Evolutionary conservation across 768 basidiomycete species (phyloP), one percentile per base, ranked within the genome.

Genomic region (Phanerodontia chrysosporium): DNA sequence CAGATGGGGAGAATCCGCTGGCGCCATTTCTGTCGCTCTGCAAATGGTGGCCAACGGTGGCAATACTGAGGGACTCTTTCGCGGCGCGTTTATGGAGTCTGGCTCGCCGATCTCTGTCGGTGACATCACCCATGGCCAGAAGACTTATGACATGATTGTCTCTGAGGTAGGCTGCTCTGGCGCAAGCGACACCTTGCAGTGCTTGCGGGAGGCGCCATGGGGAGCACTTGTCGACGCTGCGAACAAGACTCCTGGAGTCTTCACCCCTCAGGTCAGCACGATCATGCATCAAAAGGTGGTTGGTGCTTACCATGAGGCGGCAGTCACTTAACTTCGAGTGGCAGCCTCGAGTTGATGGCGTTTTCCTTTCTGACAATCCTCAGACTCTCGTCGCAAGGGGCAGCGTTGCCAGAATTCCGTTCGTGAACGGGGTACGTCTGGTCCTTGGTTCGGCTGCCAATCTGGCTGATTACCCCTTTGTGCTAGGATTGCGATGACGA

Each of bases 331-430:
- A 69, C 66, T 35, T 69, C 79, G 46, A 80, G 0, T 85, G 79
- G 79, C 63, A 76, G 3, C 82, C 82, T 35, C 74, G 79, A 3
- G 69, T 74, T 5, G 83, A 85, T 61, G 83, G 80, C 1, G 64
- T 71, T 0, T 79, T 84, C 64, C 57, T 85, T 21, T 72, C 73
- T 1, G 78, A 76, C 24, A 60, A 13, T 22, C 59, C 80, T 7
- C 56, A 56, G 73, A 75, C 61, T 65, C 71, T 81, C 8, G 72
- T 82, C 10, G 65, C 72, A 49, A 57, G 76, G 28, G 79, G 79
- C 0, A 74, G 70, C 44, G 71, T 83, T 9, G 80, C 82, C 0
- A 74, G 76, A 9, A 70, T 84, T 3, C 81, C 80, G 0, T 78
- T 79, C 61, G 68, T 85, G 30, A 79, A 71, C 0, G 81, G 81